These are phyloP conservation scores for Pseudisothecium myosuroides DNA, from an alignment of 225 moss, liverwort and hornwort species.

Conservation along the genomic window DNA sequence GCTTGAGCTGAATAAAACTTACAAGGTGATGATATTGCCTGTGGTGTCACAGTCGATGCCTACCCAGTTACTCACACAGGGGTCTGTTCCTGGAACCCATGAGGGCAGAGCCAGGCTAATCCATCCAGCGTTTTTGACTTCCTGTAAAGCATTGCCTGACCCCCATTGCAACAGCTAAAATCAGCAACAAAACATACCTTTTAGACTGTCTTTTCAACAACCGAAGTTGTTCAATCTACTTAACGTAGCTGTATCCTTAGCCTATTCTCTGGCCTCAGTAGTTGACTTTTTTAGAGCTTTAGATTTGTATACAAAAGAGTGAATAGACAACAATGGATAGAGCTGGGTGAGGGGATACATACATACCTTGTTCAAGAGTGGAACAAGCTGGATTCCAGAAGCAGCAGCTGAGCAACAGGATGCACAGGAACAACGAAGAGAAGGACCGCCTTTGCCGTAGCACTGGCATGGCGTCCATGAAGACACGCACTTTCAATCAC, in stretches of 20 bases:
- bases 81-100: slow-evolving; percentile 27
- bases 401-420: neutral
- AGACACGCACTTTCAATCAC: neutral
- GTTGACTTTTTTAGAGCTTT: neutral
- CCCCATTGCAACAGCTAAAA: neutral
- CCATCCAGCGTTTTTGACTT: slow-evolving; percentile 24
- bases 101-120: neutral
- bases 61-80: slow-evolving; percentile 11
- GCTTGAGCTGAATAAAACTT: neutral
- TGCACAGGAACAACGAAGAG: neutral
- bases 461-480: slow-evolving; percentile 6
- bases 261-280: too few species aligned
- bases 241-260: neutral
- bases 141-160: slow-evolving; percentile 13
- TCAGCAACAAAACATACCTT: neutral
- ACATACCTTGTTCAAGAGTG: slow-evolving; percentile 18
- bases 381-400: slow-evolving; percentile 12
- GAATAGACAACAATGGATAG: neutral
- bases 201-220: neutral
- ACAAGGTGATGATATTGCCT: slow-evolving; percentile 28
- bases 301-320: too few species aligned
- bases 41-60: slow-evolving; percentile 22
- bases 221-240: neutral
- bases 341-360: neutral
- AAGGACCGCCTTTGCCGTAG: neutral